A percentile compares a stretch with the other conserved stretches of the same genome.
phyloP scores from a whole-genome alignment of 2,329 filamentous ascomycete species.

The Dactylellina parvicollis region DNA sequence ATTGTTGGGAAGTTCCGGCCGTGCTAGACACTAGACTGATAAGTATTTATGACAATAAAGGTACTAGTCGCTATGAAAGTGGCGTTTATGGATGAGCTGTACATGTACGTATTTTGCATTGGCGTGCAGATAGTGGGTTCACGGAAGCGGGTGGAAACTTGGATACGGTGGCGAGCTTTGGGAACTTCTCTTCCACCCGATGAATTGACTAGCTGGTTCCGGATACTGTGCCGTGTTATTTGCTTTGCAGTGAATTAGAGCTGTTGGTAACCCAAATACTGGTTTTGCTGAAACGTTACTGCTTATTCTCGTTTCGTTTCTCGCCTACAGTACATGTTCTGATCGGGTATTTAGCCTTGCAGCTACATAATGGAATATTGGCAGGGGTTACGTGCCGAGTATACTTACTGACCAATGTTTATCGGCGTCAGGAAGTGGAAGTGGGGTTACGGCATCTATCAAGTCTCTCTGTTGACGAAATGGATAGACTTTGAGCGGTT shows the following conservation, averaged over 20 bases:
- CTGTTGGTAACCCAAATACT: background rate
- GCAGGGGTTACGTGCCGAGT: no score
- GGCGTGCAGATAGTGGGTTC: background rate
- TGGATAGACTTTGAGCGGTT: background rate
- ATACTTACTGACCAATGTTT: no score
- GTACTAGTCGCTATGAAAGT: background rate
- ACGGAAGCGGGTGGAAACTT: background rate
- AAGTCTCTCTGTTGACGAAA: background rate
- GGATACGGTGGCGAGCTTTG: background rate
- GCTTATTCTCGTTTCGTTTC: constrained; percentile 28
- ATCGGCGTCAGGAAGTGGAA: background rate
- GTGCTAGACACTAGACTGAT: background rate
- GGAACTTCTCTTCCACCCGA: background rate
- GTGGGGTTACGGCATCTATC: background rate
- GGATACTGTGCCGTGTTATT: constrained; percentile 11
- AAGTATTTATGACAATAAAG: no score
- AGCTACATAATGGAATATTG: background rate
- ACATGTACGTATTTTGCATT: constrained; percentile 33
- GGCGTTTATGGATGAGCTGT: constrained; percentile 12
- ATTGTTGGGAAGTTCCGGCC: background rate
- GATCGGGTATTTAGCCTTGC: background rate
- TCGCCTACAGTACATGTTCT: constrained; percentile 23
- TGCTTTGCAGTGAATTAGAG: background rate
- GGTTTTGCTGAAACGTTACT: constrained; percentile 10
- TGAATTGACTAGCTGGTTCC: background rate